Evolutionary conservation across 2,329 filamentous ascomycete genomes (phyloP).

Genomic region (Fusarium redolens): DNA sequence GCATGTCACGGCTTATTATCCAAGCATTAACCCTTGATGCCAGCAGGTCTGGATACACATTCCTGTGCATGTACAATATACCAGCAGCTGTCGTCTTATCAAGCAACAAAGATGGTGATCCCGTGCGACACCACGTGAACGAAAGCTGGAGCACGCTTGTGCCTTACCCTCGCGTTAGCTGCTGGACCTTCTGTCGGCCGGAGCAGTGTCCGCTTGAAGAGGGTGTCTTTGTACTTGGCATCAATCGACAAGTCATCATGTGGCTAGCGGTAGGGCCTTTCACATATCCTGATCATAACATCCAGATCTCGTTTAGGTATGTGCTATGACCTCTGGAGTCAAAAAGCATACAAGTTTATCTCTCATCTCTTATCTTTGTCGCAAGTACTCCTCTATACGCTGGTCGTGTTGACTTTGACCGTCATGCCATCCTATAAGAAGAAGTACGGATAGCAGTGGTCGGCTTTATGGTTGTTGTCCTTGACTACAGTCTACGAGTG

Average conservation of each 20-base stretch:
- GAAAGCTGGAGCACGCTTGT: constrained; percentile 15
- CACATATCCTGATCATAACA: constrained; percentile 4
- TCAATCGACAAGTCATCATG: constrained; percentile 21
- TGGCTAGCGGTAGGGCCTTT: constrained; percentile 12
- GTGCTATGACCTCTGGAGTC: constrained; percentile 31
- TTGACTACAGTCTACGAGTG: not conserved
- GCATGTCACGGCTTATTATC: not conserved
- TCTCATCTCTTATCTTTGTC: constrained; percentile 2
- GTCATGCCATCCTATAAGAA: not conserved
- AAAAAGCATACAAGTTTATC: not conserved
- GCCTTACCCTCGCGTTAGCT: constrained; percentile 24
- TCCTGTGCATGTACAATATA: not conserved
- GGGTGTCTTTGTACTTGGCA: constrained; percentile 35
- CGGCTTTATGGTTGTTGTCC: not conserved
- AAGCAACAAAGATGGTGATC: constrained; percentile 1
- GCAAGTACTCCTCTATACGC: not conserved
- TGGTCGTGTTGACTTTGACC: constrained; percentile 5
- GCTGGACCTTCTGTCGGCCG: constrained; percentile 16
- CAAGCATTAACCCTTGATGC: constrained; percentile 1
- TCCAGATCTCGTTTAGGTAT: constrained; percentile 27
- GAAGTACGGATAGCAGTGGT: not conserved
- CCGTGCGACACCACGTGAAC: constrained; percentile 27
- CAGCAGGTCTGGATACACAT: not conserved
- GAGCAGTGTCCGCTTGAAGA: constrained; percentile 13
- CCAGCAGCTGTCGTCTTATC: not conserved